These are phyloP conservation scores for Cladophialophora yegresii DNA, from an alignment of 2,329 filamentous ascomycete species.

Conservation along the genomic window DNA sequence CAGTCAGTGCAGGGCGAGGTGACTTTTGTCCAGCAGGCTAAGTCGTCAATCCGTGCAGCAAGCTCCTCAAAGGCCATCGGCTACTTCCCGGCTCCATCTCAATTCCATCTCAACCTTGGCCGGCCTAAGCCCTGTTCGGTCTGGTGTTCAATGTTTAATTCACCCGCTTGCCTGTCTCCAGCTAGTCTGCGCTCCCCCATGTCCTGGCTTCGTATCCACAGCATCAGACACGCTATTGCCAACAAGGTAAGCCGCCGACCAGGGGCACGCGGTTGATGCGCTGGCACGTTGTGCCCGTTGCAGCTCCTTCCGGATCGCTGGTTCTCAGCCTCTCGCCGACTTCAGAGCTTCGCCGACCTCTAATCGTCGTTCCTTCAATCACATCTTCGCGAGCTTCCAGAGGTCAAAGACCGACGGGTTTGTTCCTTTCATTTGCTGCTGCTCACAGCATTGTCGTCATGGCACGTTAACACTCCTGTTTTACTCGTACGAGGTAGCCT, in stretches of 20 bases:
- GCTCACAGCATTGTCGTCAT: slow-evolving; percentile 25
- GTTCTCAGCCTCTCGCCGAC: slow-evolving; percentile 32
- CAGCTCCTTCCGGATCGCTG: slow-evolving; percentile 23
- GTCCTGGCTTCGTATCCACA: neutral
- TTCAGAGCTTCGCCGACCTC: slow-evolving; percentile 20
- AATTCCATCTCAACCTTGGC: neutral
- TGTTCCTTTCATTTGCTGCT: slow-evolving; percentile 22
- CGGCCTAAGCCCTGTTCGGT: neutral
- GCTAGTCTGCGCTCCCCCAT: slow-evolving; percentile 11
- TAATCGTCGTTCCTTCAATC: slow-evolving; percentile 16
- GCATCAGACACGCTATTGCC: slow-evolving; percentile 30
- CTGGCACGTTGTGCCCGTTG: slow-evolving; percentile 36
- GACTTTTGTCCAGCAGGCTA: neutral
- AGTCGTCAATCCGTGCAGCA: neutral
- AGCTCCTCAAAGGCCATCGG: neutral
- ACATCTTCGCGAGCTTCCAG: slow-evolving; percentile 4
- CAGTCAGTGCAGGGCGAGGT: neutral
- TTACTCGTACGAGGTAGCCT: slow-evolving; percentile 8
- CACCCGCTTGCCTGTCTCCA: slow-evolving; percentile 10
- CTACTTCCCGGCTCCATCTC: slow-evolving; percentile 1
- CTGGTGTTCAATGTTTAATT: slow-evolving; percentile 2
- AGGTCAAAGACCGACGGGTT: slow-evolving; percentile 10
- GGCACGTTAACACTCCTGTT: slow-evolving; percentile 6
- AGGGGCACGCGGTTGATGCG: slow-evolving; percentile 35
- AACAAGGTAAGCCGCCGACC: slow-evolving; percentile 23